Percentiles rank a stretch among this genome's conserved stretches.
phyloP scores from a whole-genome alignment of 2,329 filamentous ascomycete species.

The Lecanicillium sp. region DNA sequence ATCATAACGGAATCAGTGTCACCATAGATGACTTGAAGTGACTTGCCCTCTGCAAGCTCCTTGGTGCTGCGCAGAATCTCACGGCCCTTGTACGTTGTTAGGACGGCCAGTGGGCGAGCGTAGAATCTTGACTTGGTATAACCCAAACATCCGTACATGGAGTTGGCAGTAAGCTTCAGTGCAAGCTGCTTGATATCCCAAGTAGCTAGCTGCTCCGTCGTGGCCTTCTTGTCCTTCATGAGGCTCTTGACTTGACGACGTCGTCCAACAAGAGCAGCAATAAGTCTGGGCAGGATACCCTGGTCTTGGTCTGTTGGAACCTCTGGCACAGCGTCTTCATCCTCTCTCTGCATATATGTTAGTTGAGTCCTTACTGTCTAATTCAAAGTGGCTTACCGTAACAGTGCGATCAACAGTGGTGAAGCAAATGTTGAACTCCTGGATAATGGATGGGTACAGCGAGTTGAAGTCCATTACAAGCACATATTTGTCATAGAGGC shows the following conservation, averaged over 20 bases:
- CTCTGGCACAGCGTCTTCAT: slow-evolving; percentile 83
- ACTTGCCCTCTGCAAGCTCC: slow-evolving; percentile 83
- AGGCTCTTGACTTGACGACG: slow-evolving; percentile 88
- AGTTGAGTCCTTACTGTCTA: too few species aligned
- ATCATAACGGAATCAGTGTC: slow-evolving; percentile 71
- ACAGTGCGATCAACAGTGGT: slow-evolving; percentile 81
- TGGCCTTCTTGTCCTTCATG: slow-evolving; percentile 91
- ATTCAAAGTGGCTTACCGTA: slow-evolving; percentile 20
- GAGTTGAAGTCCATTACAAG: slow-evolving; percentile 99
- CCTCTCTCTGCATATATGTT: slow-evolving; percentile 34
- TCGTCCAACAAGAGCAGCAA: slow-evolving; percentile 82
- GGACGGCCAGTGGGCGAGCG: slow-evolving; percentile 84
- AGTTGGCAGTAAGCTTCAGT: slow-evolving; percentile 95
- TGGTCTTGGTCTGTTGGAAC: slow-evolving; percentile 70
- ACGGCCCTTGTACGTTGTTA: slow-evolving; percentile 94
- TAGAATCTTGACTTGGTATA: slow-evolving; percentile 98
- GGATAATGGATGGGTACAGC: slow-evolving; percentile 95
- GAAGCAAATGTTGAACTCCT: slow-evolving; percentile 99
- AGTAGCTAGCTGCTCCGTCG: slow-evolving; percentile 75
- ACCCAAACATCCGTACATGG: slow-evolving; percentile 98
- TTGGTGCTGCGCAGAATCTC: slow-evolving; percentile 96
- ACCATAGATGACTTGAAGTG: slow-evolving; percentile 83
- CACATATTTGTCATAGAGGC: slow-evolving; percentile 95
- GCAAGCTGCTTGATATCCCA: slow-evolving; percentile 99
- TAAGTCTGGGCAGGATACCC: slow-evolving; percentile 83